Evolutionary conservation across 805 yeast species (phyloP).

Genomic region (Ogataea neopini): DNA sequence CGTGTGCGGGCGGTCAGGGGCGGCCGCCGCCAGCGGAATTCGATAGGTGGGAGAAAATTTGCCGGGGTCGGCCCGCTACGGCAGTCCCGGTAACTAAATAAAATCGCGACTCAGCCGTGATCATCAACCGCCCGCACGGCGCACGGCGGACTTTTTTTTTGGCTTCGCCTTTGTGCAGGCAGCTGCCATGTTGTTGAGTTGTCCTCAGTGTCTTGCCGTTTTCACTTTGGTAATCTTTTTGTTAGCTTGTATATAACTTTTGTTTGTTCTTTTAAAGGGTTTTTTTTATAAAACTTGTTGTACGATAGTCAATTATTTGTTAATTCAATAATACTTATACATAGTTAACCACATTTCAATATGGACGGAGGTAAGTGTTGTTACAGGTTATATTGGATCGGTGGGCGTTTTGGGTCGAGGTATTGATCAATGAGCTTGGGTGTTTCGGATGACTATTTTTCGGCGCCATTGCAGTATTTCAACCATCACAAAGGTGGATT

Average conservation of each 20-base stretch:
- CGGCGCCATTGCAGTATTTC: too few relatives aligned
- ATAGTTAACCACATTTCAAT: constrained; percentile 30
- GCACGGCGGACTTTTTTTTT: constrained; percentile 1
- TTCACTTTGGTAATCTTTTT: constrained; percentile 11
- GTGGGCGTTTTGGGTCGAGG: neutral
- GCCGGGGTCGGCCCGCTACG: neutral
- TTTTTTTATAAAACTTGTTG: constrained; percentile 7
- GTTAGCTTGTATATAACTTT: constrained; percentile 16
- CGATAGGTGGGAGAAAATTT: neutral
- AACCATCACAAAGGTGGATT: too few relatives aligned
- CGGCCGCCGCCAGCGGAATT: too few relatives aligned
- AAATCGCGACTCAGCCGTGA: neutral
- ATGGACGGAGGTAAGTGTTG: constrained; percentile 61
- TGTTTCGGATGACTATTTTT: neutral
- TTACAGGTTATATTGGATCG: neutral
- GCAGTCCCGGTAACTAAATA: constrained; percentile 2
- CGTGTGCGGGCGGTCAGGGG: neutral
- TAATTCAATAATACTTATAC: constrained; percentile 18
- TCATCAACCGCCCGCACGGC: constrained; percentile 1
- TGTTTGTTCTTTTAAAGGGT: constrained; percentile 11
- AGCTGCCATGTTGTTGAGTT: constrained; percentile 22
- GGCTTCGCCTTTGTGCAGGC: constrained; percentile 9
- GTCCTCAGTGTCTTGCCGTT: constrained; percentile 19
- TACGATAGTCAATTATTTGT: constrained; percentile 21
- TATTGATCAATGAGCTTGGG: neutral